A percentile compares a stretch with the other conserved stretches of the same genome.
Evolutionary conservation across 106 monocot species (phyloP).

Genomic region (Xerophyta viscosa): DNA sequence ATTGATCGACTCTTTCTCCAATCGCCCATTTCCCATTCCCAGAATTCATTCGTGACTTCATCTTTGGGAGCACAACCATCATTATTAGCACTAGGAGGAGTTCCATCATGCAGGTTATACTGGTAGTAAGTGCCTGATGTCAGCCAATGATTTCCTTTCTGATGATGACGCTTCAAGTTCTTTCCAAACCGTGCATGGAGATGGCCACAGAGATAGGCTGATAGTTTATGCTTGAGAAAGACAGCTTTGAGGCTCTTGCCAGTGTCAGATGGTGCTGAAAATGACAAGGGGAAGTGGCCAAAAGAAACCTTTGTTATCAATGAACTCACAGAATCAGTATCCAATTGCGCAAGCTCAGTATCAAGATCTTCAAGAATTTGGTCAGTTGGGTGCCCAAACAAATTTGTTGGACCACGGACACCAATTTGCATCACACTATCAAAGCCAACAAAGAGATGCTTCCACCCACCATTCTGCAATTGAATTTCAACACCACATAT

Average conservation of each 20-base stretch:
- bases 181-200: slow-evolving; percentile 85
- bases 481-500: not conserved
- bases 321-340: slow-evolving; percentile 24
- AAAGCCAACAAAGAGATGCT: slow-evolving; percentile 86
- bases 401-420: slow-evolving; percentile 82
- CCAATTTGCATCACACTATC: slow-evolving; percentile 74
- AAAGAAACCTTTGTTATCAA: slow-evolving; percentile 69
- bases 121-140: slow-evolving; percentile 49
- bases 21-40: slow-evolving; percentile 99
- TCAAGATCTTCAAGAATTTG: slow-evolving; percentile 62
- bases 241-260: slow-evolving; percentile 64
- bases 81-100: not conserved
- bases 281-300: slow-evolving; percentile 92
- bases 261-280: slow-evolving; percentile 60
- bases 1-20: slow-evolving; percentile 81
- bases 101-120: slow-evolving; percentile 52
- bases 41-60: slow-evolving; percentile 55
- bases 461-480: slow-evolving; percentile 60
- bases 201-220: slow-evolving; percentile 93
- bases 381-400: slow-evolving; percentile 92
- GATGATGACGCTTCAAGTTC: slow-evolving; percentile 80
- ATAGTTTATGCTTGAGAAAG: slow-evolving; percentile 78
- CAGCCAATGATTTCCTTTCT: slow-evolving; percentile 9
- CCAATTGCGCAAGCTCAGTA: slow-evolving; percentile 60
- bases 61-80: slow-evolving; percentile 36